These are phyloP conservation scores for Naematelia encephala DNA, from an alignment of 768 basidiomycete genomes.

Conservation along the genomic window DNA sequence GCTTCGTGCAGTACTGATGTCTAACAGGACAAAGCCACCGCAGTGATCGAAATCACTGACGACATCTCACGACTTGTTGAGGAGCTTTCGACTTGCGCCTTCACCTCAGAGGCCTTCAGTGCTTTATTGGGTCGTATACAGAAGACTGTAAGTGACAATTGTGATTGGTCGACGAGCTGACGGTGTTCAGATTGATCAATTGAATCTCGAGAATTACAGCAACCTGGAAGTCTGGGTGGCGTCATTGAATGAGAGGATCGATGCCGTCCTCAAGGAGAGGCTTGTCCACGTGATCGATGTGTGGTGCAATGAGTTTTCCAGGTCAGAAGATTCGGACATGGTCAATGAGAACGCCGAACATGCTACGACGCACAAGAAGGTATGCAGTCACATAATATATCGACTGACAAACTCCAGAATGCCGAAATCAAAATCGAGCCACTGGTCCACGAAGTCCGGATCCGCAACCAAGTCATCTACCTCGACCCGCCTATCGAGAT, in stretches of 20 bases:
- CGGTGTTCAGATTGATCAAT: constrained; percentile 70
- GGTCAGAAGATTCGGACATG: constrained; percentile 68
- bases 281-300: constrained; percentile 72
- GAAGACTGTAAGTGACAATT: constrained; percentile 61
- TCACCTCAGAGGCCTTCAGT: constrained; percentile 76
- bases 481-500: constrained; percentile 96
- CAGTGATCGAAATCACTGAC: constrained; percentile 82
- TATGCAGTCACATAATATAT: neutral
- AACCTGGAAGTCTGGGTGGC: constrained; percentile 90
- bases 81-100: constrained; percentile 80
- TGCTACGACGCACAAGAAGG: neutral
- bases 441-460: constrained; percentile 91
- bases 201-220: constrained; percentile 93
- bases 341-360: constrained; percentile 47
- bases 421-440: constrained; percentile 59
- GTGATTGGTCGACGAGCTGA: neutral
- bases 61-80: constrained; percentile 81
- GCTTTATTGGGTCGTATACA: constrained; percentile 76
- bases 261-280: constrained; percentile 70
- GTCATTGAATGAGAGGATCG: constrained; percentile 71
- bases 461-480: constrained; percentile 98
- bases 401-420: constrained; percentile 8
- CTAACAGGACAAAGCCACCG: constrained; percentile 77
- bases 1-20: neutral
- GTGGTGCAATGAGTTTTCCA: constrained; percentile 85